Evolutionary conservation across 106 monocot genomes (phyloP).

Genomic region (Apostasia ramifera): DNA sequence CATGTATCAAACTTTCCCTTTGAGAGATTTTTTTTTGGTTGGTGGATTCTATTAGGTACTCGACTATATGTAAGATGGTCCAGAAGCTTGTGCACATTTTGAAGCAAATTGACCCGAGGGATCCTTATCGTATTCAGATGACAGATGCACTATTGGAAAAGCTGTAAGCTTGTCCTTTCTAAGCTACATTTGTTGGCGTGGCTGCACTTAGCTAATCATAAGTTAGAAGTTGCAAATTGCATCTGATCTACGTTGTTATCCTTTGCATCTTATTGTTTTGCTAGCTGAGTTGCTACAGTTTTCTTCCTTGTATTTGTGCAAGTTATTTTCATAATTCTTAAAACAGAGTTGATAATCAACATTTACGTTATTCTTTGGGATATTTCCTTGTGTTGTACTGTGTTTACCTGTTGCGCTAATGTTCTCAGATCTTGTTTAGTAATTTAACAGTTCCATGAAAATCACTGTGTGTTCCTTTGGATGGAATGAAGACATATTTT

Average conservation of each 20-base stretch:
- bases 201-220: too few species aligned
- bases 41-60: constrained; percentile 42
- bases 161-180: constrained; percentile 40
- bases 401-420: too few species aligned
- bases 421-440: too few species aligned
- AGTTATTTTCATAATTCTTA: not conserved
- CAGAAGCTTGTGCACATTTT: constrained; percentile 72
- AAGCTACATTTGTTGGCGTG: too few species aligned
- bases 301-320: not conserved
- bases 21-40: not conserved
- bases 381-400: too few species aligned
- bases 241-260: not conserved
- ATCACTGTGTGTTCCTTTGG: too few species aligned
- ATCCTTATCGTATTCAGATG: constrained; percentile 81
- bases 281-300: not conserved
- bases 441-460: too few species aligned
- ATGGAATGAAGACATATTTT: too few species aligned
- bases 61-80: constrained; percentile 64
- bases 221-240: too few species aligned
- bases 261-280: not conserved
- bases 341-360: too few species aligned
- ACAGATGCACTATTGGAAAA: constrained; percentile 73
- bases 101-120: constrained; percentile 85
- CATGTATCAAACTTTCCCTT: not conserved
- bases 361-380: too few species aligned